Conservation (phyloP, 306 rosid genomes). For the Vigna angularis region DNA sequence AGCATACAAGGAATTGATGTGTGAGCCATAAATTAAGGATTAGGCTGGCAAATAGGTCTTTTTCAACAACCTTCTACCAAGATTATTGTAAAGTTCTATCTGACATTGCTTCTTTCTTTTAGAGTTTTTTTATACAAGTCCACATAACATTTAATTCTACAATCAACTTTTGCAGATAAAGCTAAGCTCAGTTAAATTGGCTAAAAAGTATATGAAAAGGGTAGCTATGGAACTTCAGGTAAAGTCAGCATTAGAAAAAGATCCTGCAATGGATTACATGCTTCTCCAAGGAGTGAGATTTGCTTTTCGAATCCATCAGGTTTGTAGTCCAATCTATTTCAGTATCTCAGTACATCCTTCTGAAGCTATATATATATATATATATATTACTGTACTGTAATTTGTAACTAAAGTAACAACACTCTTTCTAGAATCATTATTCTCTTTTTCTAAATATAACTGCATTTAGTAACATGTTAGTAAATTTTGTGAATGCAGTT, state of each 20-base stretch:
- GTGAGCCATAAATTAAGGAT: too few relatives aligned
- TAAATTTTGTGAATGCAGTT: constrained; percentile 64
- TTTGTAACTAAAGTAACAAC: not conserved
- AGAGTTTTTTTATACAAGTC: not conserved
- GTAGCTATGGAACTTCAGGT: constrained; percentile 94
- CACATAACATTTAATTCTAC: constrained; percentile 41
- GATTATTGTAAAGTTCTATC: constrained; percentile 18
- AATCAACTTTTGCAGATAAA: constrained; percentile 66
- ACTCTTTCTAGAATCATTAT: not conserved
- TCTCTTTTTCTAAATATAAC: not conserved
- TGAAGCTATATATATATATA: not conserved
- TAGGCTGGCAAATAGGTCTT: too few relatives aligned
- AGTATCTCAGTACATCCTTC: not conserved
- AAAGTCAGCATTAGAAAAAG: constrained; percentile 85
- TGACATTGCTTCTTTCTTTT: constrained; percentile 8
- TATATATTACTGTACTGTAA: not conserved
- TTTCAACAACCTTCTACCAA: not conserved
- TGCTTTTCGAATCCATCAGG: constrained; percentile 99
- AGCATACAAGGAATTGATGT: not conserved
- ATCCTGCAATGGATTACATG: constrained; percentile 98
- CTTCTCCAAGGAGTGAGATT: constrained; percentile 99
- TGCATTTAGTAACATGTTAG: not conserved
- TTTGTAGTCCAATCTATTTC: constrained; percentile 29
- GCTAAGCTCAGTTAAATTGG: constrained; percentile 89
- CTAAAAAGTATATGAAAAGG: constrained; percentile 90